Conservation (phyloP, 768 basidiomycete species). For the Tremella yokohamensis region DNA sequence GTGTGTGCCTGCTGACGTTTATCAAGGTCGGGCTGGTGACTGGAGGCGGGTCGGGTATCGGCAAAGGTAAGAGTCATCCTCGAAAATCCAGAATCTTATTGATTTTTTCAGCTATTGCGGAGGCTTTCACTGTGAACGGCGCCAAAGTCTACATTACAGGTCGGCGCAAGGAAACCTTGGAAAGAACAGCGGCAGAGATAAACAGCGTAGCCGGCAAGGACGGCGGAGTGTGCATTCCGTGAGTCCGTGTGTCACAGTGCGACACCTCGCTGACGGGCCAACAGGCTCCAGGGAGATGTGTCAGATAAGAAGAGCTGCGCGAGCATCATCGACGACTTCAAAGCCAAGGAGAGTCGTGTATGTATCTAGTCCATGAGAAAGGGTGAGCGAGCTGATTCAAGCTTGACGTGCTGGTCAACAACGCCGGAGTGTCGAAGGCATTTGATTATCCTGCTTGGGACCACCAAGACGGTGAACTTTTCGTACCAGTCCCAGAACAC, state of each 20-base stretch:
- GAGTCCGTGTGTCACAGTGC: background rate
- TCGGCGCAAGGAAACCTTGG: constrained; percentile 27
- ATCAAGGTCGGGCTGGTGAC: constrained; percentile 34
- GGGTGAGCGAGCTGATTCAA: too few species aligned
- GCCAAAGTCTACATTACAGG: constrained; percentile 45
- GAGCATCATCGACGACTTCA: constrained; percentile 13
- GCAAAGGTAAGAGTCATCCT: constrained; percentile 8
- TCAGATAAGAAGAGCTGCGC: background rate
- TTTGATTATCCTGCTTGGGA: constrained; percentile 19
- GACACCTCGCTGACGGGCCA: background rate
- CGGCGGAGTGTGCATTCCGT: background rate
- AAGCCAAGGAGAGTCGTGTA: constrained; percentile 9
- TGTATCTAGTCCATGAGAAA: too few species aligned
- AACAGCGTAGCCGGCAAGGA: constrained; percentile 13
- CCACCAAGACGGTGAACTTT: constrained; percentile 23
- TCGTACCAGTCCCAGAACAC: too few species aligned
- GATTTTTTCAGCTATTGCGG: constrained; percentile 38
- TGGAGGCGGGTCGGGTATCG: constrained; percentile 51
- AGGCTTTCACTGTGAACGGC: constrained; percentile 39
- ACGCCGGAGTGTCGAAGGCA: constrained; percentile 32
- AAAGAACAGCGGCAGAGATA: constrained; percentile 27
- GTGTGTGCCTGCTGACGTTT: too few species aligned
- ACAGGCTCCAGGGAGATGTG: constrained; percentile 1
- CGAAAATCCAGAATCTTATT: constrained; percentile 5
- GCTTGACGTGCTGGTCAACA: constrained; percentile 36